These are phyloP conservation scores for Pestalotiopsis sp. DNA, from an alignment of 2,329 filamentous ascomycete species.

Conservation along the genomic window DNA sequence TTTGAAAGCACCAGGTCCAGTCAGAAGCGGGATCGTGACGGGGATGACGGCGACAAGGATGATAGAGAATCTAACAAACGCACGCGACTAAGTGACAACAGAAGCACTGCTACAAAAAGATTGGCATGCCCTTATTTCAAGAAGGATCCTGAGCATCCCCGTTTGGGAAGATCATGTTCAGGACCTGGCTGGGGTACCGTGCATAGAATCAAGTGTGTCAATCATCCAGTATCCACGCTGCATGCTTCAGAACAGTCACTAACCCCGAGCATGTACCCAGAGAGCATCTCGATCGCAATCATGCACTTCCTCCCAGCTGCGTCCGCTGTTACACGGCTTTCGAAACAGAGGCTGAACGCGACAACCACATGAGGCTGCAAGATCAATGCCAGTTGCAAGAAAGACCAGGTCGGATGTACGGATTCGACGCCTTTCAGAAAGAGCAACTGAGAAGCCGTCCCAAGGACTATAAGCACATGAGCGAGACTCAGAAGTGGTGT, in stretches of 20 bases:
- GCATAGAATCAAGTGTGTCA: slow-evolving; percentile 15
- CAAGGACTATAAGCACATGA: slow-evolving; percentile 11
- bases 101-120: slow-evolving; percentile 5
- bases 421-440: slow-evolving; percentile 15
- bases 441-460: slow-evolving; percentile 12
- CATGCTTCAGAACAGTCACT: neutral
- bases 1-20: no score
- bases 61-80: neutral
- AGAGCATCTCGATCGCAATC: slow-evolving; percentile 20
- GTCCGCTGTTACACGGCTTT: slow-evolving; percentile 17
- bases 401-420: slow-evolving; percentile 8
- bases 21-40: neutral
- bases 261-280: neutral
- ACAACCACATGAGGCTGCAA: slow-evolving; percentile 12
- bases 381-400: slow-evolving; percentile 12
- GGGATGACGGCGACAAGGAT: neutral
- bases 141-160: slow-evolving; percentile 15
- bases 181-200: slow-evolving; percentile 18
- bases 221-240: neutral
- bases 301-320: slow-evolving; percentile 15
- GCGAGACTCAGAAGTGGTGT: slow-evolving; percentile 17
- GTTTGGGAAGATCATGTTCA: slow-evolving; percentile 15
- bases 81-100: neutral
- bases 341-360: slow-evolving; percentile 10
- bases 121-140: slow-evolving; percentile 21